Evolutionary conservation across 2,329 filamentous ascomycete species (phyloP), one percentile per base, ranked within the genome.

Genomic region (Botrytis porri): DNA sequence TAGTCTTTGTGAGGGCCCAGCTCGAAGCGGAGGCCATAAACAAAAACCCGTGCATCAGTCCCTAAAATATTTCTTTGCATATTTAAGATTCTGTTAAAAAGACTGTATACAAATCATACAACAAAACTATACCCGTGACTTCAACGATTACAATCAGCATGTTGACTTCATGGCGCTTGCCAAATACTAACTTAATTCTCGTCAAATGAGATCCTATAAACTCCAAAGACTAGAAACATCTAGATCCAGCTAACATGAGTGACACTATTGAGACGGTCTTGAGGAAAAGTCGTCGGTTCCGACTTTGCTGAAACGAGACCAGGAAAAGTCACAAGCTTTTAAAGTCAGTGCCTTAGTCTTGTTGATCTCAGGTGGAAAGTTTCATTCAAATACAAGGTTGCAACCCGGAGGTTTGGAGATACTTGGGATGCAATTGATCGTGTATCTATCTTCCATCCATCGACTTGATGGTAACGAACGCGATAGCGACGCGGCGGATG

Each of bases 361-460:
- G 14, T 61, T 61, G 22, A 22, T 39, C 59, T 61, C 59, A 14
- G 12, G n/a, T 39, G 0, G 25, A 25, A 25, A 61, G 12, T 25
- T 1, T 5, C 9, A 4, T n/a, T 16, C 14, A 9, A 5, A 14
- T 16, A 6, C 32, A 25, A 39, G 35, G 4, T 9, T 41, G 8
- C 25, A 62, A 18, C 4, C 8, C 22, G 0, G 1, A 37, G 37
- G 0, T 1, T n/a, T 29, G 7, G 4, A 16, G 18, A n/a, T 2
- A 7, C 48, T 54, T 54, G 48, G 25, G 39, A 62, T 62, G 8
- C 35, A 62, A 18, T 62, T 62, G 14, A 39, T 61, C 18, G 12
- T 18, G 3, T 64, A 25, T 45, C 8, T 14, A 32, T 45, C 18
- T 64, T n/a, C 35, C 20, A 60, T 29, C 29, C 25, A 35, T 64